A percentile compares a stretch with the other conserved stretches of the same genome.
Conservation (phyloP, 331 rosid genomes). For the Quercus tomentella region DNA sequence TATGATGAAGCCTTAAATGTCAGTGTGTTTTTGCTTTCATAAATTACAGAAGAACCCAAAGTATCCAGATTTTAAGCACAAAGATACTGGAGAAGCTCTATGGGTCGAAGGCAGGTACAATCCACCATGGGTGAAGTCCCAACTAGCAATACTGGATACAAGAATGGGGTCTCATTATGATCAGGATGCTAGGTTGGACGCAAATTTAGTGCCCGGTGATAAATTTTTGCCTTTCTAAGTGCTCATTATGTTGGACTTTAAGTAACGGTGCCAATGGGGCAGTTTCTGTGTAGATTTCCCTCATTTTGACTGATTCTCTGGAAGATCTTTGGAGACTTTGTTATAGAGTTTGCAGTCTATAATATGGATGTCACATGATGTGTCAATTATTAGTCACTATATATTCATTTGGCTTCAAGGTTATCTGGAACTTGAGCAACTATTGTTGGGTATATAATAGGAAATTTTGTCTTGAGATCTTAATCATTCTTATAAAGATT, state of each 20-base stretch:
- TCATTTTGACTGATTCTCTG: neutral
- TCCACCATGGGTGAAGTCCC: constrained; percentile 90
- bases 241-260: neutral
- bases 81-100: constrained; percentile 91
- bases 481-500: neutral
- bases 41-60: constrained; percentile 79
- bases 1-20: constrained; percentile 1
- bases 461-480: neutral
- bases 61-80: constrained; percentile 88
- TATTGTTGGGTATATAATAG: neutral
- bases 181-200: constrained; percentile 40
- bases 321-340: neutral
- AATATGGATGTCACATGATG: neutral
- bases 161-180: constrained; percentile 50
- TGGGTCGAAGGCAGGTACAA: constrained; percentile 81
- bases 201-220: constrained; percentile 35
- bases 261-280: neutral
- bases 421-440: neutral
- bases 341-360: neutral
- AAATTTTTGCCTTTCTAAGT: constrained; percentile 34
- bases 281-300: constrained; percentile 11
- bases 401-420: neutral
- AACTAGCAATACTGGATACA: constrained; percentile 66
- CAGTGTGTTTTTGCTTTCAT: neutral
- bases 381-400: neutral